phyloP scores from a whole-genome alignment of 2,329 filamentous ascomycete species.

The Curvularia verruculosa region DNA sequence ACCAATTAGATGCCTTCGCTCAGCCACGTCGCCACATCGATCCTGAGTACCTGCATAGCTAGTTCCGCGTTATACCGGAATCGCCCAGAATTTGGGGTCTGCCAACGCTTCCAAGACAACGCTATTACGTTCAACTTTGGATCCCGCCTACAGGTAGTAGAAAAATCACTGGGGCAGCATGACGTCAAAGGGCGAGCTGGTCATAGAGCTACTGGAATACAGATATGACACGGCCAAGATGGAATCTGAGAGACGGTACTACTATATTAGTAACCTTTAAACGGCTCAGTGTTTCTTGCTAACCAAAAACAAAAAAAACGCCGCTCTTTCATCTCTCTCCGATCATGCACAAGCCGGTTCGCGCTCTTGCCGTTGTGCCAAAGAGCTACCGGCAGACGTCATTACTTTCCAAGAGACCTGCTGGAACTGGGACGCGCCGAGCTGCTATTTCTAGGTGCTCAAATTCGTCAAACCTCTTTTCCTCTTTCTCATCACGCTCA shows the following conservation, averaged over 20 bases:
- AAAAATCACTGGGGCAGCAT: conserved; percentile 5
- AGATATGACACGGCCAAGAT: conserved; percentile 21
- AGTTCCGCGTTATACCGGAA: conserved; percentile 10
- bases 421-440: neutral
- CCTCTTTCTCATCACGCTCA: neutral
- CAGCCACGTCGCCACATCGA: conserved; percentile 13
- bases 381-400: conserved; percentile 12
- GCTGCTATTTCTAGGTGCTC: neutral
- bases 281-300: conserved; percentile 6
- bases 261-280: conserved; percentile 21
- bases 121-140: conserved; percentile 28
- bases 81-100: conserved; percentile 19
- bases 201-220: conserved; percentile 26
- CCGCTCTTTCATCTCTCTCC: conserved; percentile 2
- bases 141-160: neutral
- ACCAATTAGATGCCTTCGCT: conserved; percentile 4
- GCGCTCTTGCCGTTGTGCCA: conserved; percentile 17
- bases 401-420: conserved; percentile 2
- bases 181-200: conserved; percentile 15
- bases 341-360: conserved; percentile 19
- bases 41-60: conserved; percentile 15
- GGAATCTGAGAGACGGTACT: conserved; percentile 13
- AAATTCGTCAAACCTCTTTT: neutral
- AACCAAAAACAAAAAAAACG: neutral
- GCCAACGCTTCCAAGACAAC: conserved; percentile 21